These are phyloP conservation scores for Alternaria arbusti DNA, from an alignment of 2,329 filamentous ascomycete genomes.

Conservation along the genomic window DNA sequence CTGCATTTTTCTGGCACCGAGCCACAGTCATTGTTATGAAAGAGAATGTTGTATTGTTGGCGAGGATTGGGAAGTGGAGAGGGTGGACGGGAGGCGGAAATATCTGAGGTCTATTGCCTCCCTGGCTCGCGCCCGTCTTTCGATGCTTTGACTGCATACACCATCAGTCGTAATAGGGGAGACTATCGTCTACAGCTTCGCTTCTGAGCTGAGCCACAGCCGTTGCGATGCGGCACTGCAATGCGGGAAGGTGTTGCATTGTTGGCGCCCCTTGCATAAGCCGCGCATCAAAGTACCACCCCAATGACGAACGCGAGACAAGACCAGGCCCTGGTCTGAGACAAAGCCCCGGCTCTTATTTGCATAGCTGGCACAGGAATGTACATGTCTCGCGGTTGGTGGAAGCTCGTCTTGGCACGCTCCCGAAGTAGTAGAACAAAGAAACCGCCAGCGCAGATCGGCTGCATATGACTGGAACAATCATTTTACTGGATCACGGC, in stretches of 20 bases:
- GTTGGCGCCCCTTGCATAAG: slow-evolving; percentile 41
- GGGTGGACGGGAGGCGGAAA: background rate
- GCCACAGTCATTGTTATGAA: slow-evolving; percentile 23
- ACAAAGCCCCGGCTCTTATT: background rate
- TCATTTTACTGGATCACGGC: slow-evolving; percentile 39
- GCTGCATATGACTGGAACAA: slow-evolving; percentile 46
- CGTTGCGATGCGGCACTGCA: background rate
- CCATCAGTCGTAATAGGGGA: background rate
- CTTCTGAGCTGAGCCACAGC: background rate
- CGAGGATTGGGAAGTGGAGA: background rate
- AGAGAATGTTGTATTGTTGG: background rate
- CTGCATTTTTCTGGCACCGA: slow-evolving; percentile 24
- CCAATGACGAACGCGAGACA: background rate
- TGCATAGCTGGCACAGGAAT: slow-evolving; percentile 30
- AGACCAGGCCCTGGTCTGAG: background rate
- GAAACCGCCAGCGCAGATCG: slow-evolving; percentile 39
- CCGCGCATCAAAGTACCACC: background rate
- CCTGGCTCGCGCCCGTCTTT: background rate
- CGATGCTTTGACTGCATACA: background rate
- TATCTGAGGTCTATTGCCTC: background rate
- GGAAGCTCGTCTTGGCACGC: slow-evolving; percentile 40
- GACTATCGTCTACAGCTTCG: background rate
- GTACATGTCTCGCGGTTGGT: slow-evolving; percentile 44
- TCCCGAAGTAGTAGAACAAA: slow-evolving; percentile 44
- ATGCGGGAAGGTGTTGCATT: slow-evolving; percentile 20